Evolutionary conservation across 306 rosid genomes (phyloP).

Genomic region (Echinosophora koreensis): DNA sequence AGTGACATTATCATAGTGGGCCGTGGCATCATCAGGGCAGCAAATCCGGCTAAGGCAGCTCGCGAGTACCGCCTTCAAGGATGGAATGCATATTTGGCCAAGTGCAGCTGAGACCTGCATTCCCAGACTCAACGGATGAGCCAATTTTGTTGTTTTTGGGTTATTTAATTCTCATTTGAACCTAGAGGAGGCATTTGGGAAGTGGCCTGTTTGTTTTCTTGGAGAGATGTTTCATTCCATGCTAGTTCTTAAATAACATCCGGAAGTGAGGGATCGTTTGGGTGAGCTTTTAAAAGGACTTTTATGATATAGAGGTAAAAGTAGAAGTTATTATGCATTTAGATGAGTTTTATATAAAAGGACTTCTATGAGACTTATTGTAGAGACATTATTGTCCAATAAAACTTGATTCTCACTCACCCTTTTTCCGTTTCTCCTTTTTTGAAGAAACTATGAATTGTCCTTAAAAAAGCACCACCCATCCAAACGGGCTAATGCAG

Average conservation of each 20-base stretch:
- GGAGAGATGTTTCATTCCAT: neutral
- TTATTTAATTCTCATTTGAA: neutral
- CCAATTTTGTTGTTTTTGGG: neutral
- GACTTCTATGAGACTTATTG: too few species aligned
- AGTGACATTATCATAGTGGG: slow-evolving; percentile 92
- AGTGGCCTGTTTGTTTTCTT: slow-evolving; percentile 9
- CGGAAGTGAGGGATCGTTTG: too few species aligned
- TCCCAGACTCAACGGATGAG: neutral
- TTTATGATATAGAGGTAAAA: too few species aligned
- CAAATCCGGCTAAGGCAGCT: slow-evolving; percentile 71
- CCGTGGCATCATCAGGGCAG: slow-evolving; percentile 86
- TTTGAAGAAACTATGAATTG: too few species aligned
- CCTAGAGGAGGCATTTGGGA: slow-evolving; percentile 9
- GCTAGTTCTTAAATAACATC: neutral
- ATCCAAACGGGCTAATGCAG: neutral
- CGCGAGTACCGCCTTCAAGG: slow-evolving; percentile 79
- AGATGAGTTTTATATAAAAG: too few species aligned
- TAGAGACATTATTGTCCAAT: too few species aligned
- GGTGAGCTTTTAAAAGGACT: too few species aligned
- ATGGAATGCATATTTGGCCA: slow-evolving; percentile 84
- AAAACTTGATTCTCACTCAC: too few species aligned
- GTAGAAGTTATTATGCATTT: too few species aligned
- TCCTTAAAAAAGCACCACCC: too few species aligned
- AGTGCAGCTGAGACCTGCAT: slow-evolving; percentile 50
- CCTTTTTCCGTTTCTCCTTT: too few species aligned